Percentiles rank a stretch among this genome's conserved stretches.
These are phyloP conservation scores for Trebouxiophyceae sp. DNA, from an alignment of 163 green algal species.

Conservation along the genomic window DNA sequence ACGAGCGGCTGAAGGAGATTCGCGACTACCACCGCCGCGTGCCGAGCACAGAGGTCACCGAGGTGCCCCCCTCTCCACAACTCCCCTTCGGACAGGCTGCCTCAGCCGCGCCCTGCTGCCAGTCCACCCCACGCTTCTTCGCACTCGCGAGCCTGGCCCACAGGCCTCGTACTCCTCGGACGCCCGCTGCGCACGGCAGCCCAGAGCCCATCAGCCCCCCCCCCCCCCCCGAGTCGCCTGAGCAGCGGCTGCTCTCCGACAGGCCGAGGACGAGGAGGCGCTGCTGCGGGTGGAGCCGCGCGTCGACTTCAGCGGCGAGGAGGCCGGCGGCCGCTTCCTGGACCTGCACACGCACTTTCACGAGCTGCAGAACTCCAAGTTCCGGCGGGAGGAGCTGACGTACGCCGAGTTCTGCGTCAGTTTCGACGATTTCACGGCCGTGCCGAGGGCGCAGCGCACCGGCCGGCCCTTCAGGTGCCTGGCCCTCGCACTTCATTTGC, in stretches of 20 bases:
- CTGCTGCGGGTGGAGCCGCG: conserved; percentile 35
- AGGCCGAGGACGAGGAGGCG: conserved; percentile 49
- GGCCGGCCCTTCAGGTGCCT: conserved; percentile 42
- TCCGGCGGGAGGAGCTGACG: conserved; percentile 37
- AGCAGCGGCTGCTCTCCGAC: no score
- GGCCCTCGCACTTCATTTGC: no score
- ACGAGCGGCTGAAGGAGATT: conserved; percentile 85
- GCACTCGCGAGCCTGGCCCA: no score
- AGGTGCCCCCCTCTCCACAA: conserved; percentile 23
- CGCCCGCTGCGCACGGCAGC: no score
- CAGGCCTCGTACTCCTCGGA: no score
- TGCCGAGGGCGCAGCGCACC: conserved; percentile 35
- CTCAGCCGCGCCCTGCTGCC: neutral
- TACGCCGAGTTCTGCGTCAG: conserved; percentile 50
- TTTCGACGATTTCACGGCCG: conserved; percentile 46
- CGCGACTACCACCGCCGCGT: conserved; percentile 76
- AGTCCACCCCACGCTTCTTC: no score
- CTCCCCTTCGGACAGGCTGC: neutral
- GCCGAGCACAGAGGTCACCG: conserved; percentile 45
- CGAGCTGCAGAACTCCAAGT: conserved; percentile 77
- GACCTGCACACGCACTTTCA: conserved; percentile 82
- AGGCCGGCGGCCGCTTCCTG: conserved; percentile 78
- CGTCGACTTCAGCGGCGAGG: conserved; percentile 77
- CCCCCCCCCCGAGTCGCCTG: no score
- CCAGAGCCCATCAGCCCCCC: no score